phyloP scores from a whole-genome alignment of 1,139 yeast species.

The Yamadazyma mexicana region DNA sequence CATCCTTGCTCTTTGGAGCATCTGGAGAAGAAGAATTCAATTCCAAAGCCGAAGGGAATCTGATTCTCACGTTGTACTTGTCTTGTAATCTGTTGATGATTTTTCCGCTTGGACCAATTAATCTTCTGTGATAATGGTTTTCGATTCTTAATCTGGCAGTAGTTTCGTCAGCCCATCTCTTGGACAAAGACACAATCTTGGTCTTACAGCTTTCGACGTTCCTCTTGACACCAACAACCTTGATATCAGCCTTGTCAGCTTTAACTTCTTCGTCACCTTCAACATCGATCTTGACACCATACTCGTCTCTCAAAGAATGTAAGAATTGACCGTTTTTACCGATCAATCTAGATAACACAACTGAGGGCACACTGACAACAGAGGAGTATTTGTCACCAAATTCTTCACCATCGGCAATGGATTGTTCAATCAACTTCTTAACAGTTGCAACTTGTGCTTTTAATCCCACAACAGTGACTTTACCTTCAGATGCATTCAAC shows the following conservation, averaged over 20 bases:
- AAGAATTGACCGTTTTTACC: constrained; percentile 86
- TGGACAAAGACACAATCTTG: constrained; percentile 58
- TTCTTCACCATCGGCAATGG: constrained; percentile 65
- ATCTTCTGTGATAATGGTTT: constrained; percentile 71
- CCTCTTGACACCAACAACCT: constrained; percentile 73
- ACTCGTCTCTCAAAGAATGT: constrained; percentile 70
- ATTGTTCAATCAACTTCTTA: constrained; percentile 50
- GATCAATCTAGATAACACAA: constrained; percentile 74
- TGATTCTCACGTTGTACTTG: constrained; percentile 79
- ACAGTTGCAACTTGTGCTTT: constrained; percentile 56
- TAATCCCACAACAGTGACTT: constrained; percentile 64
- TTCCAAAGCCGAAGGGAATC: constrained; percentile 58
- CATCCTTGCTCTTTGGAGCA: constrained; percentile 51
- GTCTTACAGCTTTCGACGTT: constrained; percentile 76
- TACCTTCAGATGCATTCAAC: constrained; percentile 47
- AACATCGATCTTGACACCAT: constrained; percentile 76
- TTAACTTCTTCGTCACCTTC: constrained; percentile 26
- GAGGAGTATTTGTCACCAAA: constrained; percentile 59
- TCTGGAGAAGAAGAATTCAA: constrained; percentile 28
- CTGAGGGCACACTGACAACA: constrained; percentile 56
- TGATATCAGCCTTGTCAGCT: constrained; percentile 55
- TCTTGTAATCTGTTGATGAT: constrained; percentile 86
- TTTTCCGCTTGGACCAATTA: constrained; percentile 83
- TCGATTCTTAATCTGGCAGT: constrained; percentile 69
- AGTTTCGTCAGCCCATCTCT: constrained; percentile 82